Evolutionary conservation across 2,329 filamentous ascomycete species (phyloP), one percentile per base, ranked within the genome.

Genomic region (Tolypocladium amazonense): DNA sequence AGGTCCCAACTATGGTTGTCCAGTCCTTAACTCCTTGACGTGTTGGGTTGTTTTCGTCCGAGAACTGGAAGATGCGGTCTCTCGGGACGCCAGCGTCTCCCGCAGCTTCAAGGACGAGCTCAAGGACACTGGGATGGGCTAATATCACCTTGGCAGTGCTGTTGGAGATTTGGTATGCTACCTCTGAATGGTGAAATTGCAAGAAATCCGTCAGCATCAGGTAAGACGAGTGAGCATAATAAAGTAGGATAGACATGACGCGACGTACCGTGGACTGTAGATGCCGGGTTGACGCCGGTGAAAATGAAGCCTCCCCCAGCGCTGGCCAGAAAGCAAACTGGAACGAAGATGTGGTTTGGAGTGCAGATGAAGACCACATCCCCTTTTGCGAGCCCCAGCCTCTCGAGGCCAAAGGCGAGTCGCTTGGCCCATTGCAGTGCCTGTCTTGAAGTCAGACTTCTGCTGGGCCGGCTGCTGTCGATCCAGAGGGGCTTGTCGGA

Each of bases 341-440:
- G 81, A 1, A 84, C 76, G 62, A 80, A 81, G 45, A 84, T 77
- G 62, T 82, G 79, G 65, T 84, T 84, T 2, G 78, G 75, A 0
- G 78, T 79, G 64, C 78, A 81, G 52, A 82, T 75, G 74, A 84
- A 75, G 38, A 82, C 78, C 2, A 81, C 78, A 57, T 84, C 81
- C 15, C 78, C 78, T 56, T 69, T 72, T 59, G 74, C 65, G 8
- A 83, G 60, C 0, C 77, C 79, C 9, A 80, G 65, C 3, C 66
- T 71, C 56, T 79, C 72, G 18, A 84, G 71, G 4, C 81, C 81
- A 43, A 72, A 69, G 0, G 76, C 78, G n/a, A 85, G 65, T 59
- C 80, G 72, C 65, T 77, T 81, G 45, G 79, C 73, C 80, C 80
- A 84, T 72, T 70, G 65, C 37, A 84, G 65, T 30, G 78, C 68